These are phyloP conservation scores for Penicillium salamii DNA, from an alignment of 495 filamentous ascomycete species.

Conservation along the genomic window DNA sequence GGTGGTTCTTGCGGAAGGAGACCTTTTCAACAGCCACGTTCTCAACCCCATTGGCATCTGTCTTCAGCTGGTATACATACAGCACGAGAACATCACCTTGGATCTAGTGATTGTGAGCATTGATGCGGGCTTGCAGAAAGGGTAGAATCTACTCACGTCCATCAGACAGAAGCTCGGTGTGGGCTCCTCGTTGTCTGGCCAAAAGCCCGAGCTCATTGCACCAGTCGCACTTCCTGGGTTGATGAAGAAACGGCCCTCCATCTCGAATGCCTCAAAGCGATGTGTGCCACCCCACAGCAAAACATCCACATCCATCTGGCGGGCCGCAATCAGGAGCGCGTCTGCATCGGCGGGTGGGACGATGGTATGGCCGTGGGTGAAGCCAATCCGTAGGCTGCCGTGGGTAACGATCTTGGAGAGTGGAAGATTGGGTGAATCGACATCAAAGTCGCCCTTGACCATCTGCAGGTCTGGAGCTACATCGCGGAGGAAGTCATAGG, in stretches of 20 bases:
- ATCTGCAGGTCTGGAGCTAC: conserved; percentile 94
- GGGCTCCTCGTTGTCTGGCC: conserved; percentile 72
- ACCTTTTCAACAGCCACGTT: conserved; percentile 97
- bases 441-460: conserved; percentile 90
- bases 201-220: conserved; percentile 71
- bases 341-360: conserved; percentile 90
- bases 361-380: conserved; percentile 94
- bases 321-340: conserved; percentile 84
- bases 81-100: conserved; percentile 96
- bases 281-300: conserved; percentile 97
- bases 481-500: conserved; percentile 89
- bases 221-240: conserved; percentile 96
- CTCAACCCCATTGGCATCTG: conserved; percentile 82
- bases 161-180: conserved; percentile 97
- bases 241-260: conserved; percentile 98
- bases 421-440: conserved; percentile 85
- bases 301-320: conserved; percentile 95
- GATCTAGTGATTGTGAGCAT: conserved; percentile 54
- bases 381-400: conserved; percentile 88
- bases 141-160: conserved; percentile 69
- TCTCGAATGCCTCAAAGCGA: conserved; percentile 95
- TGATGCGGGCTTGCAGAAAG: too few species aligned
- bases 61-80: conserved; percentile 95
- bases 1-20: conserved; percentile 81
- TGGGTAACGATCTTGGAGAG: conserved; percentile 93